Evolutionary conservation across 805 yeast genomes (phyloP), one percentile per base, ranked within the genome.

Genomic region (Cyberlindnera maclurae): DNA sequence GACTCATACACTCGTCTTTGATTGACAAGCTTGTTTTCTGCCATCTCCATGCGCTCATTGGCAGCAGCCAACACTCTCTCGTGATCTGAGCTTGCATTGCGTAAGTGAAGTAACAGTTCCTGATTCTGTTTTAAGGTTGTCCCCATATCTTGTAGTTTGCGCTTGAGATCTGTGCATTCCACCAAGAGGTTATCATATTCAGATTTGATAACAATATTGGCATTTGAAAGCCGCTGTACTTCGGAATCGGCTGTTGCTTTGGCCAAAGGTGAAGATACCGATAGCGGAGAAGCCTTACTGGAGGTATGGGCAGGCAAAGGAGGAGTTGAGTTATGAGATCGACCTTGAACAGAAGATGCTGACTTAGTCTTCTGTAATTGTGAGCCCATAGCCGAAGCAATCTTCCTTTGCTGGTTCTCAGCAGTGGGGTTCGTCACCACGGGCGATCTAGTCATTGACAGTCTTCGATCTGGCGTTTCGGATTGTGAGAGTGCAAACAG

Each of bases 1-100:
- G 56, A 50, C 36, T 76, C 82, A 32, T 71, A 68, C 20, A 64
- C 70, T 15, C 50, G 51, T 50, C 70, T 72, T 41, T 69, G 76
- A 38, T 64, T 68, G n/a, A 52, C 48, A 37, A 76, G 53, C 44
- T 67, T 69, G 16, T 59, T 59, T 32, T 79, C 84, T 37, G 49
- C 27, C 2, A 18, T 5, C 1, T 36, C 22, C 10, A 42, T 39
- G 20, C 42, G 44, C 16, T 54, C 55, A 15, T 41, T 38, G 1
- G 54, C 45, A 20, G 35, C 40, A 26, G 50, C 48, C 6, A 45
- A 17, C 9, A 34, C 33, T 4, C 12, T 13, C 9, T 37, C 37
- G 5, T 36, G 29, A 12, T 45, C 48, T 4, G 39, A 38, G 8
- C 29, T 34, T 10, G 44, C 40, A 8, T 26, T 4, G 9, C 53